These are phyloP conservation scores for Hippophae gyantsensis DNA, from an alignment of 306 rosid genomes.

Conservation along the genomic window DNA sequence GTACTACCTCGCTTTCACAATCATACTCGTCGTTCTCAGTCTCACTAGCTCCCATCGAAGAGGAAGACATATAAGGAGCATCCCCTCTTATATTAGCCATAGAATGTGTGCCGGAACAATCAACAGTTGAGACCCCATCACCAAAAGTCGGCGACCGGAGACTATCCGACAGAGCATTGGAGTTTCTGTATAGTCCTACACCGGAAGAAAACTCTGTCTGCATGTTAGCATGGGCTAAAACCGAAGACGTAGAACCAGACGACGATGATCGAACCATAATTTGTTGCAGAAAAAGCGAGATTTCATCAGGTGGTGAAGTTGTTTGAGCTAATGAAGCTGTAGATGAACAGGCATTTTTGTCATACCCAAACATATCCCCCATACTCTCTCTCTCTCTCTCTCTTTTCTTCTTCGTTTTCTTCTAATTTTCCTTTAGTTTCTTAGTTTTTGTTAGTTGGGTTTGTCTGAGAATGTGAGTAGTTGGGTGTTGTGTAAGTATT, in stretches of 20 bases:
- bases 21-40: conserved; percentile 71
- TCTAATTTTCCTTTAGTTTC: not conserved
- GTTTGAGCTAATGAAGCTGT: conserved; percentile 23
- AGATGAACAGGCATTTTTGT: conserved; percentile 23
- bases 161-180: conserved; percentile 17
- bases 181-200: conserved; percentile 18
- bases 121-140: conserved; percentile 38
- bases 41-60: conserved; percentile 39
- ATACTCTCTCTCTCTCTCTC: conserved; percentile 15
- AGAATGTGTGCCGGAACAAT: conserved; percentile 20
- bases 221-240: conserved; percentile 2
- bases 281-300: conserved; percentile 82
- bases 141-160: conserved; percentile 15
- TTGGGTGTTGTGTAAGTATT: conserved; percentile 8
- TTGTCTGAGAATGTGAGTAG: conserved; percentile 1
- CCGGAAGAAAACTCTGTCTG: conserved; percentile 13
- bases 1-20: conserved; percentile 74
- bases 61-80: conserved; percentile 40
- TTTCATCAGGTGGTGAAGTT: conserved; percentile 58
- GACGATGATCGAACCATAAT: conserved; percentile 68
- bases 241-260: conserved; percentile 12
- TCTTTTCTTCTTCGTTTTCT: not conserved
- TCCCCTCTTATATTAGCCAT: conserved; percentile 1
- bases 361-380: conserved; percentile 36
- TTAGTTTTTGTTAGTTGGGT: not conserved